phyloP scores from a whole-genome alignment of 1,284 basidiomycete genomes.

The Hymenochaete sp. region DNA sequence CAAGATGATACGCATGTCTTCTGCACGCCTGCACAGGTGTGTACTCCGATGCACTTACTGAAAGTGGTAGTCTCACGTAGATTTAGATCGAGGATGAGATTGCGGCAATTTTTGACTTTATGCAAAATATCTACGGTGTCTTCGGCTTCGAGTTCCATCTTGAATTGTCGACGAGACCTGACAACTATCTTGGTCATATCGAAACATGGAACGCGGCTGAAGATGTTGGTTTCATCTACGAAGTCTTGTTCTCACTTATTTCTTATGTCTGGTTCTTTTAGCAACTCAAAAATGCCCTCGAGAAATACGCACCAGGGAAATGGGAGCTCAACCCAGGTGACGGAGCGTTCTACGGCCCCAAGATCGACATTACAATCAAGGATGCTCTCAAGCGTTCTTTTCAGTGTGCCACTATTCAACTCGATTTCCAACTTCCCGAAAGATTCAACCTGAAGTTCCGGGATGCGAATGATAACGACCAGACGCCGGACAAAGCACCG shows the following conservation, averaged over 20 bases:
- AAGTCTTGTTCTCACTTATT: not conserved
- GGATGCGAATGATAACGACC: slow-evolving; percentile 52
- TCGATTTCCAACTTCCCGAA: slow-evolving; percentile 99
- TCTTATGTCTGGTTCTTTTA: slow-evolving; percentile 26
- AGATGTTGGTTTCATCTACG: slow-evolving; percentile 36
- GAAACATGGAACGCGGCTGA: slow-evolving; percentile 90
- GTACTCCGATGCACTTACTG: slow-evolving; percentile 10
- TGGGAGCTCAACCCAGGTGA: slow-evolving; percentile 97
- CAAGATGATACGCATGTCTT: slow-evolving; percentile 98
- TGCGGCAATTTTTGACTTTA: slow-evolving; percentile 84
- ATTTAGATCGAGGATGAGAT: slow-evolving; percentile 83
- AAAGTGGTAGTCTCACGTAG: not conserved
- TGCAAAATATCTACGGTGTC: slow-evolving; percentile 89
- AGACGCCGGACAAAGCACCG: slow-evolving; percentile 48
- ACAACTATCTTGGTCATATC: slow-evolving; percentile 87
- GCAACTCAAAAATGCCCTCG: slow-evolving; percentile 82
- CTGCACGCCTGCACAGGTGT: slow-evolving; percentile 87
- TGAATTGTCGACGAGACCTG: slow-evolving; percentile 92
- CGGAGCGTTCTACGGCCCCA: slow-evolving; percentile 95
- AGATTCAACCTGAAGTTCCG: slow-evolving; percentile 95
- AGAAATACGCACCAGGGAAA: slow-evolving; percentile 80
- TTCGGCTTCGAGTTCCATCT: slow-evolving; percentile 97
- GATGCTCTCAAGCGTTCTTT: slow-evolving; percentile 90
- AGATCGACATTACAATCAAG: slow-evolving; percentile 96
- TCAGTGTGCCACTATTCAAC: slow-evolving; percentile 98